phyloP scores from a whole-genome alignment of 2,329 filamentous ascomycete species.

The Exserohilum rostratum region DNA sequence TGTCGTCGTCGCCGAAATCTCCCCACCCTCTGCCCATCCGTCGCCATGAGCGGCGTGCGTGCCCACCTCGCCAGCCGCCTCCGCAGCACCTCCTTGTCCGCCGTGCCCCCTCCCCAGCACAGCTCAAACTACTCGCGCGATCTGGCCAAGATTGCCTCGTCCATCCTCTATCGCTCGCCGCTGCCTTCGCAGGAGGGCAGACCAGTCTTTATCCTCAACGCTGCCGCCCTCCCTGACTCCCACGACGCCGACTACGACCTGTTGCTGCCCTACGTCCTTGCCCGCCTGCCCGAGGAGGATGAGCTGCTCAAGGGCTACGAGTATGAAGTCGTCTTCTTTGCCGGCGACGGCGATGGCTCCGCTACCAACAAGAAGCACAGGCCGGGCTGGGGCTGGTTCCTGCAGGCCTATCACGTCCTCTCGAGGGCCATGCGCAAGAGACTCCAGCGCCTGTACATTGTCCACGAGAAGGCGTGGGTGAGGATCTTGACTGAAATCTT shows the following conservation, averaged over 20 bases:
- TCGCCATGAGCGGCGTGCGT: conserved; percentile 47
- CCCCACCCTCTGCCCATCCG: neutral
- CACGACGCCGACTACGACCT: conserved; percentile 61
- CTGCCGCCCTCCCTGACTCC: conserved; percentile 62
- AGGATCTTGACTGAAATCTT: conserved; percentile 62
- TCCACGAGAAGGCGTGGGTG: conserved; percentile 64
- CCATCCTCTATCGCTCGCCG: conserved; percentile 61
- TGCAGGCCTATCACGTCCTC: conserved; percentile 63
- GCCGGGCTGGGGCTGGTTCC: conserved; percentile 62
- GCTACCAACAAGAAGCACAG: conserved; percentile 55
- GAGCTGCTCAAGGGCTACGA: conserved; percentile 60
- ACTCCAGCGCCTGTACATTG: conserved; percentile 62
- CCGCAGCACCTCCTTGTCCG: conserved; percentile 54
- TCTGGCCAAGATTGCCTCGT: conserved; percentile 58
- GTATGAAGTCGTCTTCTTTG: conserved; percentile 64
- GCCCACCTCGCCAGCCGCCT: conserved; percentile 47
- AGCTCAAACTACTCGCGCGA: conserved; percentile 56
- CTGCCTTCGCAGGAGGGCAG: conserved; percentile 56
- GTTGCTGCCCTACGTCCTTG: conserved; percentile 61
- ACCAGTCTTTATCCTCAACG: conserved; percentile 61
- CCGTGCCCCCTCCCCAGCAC: conserved; percentile 53
- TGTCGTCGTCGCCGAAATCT: neutral
- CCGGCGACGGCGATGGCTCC: conserved; percentile 57
- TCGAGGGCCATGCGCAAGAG: conserved; percentile 61
- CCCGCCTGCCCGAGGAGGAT: conserved; percentile 61